phyloP scores from a whole-genome alignment of 139 green algal species.

The Protoeuglena noctilucae region DNA sequence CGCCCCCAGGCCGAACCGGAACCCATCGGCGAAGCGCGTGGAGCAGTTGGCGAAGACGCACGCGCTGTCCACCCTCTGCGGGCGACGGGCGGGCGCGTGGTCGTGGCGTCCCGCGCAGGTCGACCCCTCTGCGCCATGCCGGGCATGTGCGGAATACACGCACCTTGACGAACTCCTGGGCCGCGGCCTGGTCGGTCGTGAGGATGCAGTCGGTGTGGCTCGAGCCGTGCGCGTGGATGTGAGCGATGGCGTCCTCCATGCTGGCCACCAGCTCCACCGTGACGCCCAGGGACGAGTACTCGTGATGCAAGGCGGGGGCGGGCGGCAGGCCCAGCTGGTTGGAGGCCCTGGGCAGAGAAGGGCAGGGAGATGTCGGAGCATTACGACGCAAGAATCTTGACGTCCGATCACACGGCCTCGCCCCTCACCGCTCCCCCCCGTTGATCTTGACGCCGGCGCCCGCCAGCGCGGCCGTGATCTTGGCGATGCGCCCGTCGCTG shows the following conservation, averaged over 20 bases:
- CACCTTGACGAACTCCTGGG: constrained; percentile 82
- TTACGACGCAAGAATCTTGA: constrained; percentile 14
- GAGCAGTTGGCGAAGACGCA: constrained; percentile 91
- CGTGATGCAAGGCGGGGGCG: constrained; percentile 37
- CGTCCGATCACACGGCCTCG: not conserved
- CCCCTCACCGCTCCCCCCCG: not conserved
- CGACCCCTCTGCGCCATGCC: too few species aligned
- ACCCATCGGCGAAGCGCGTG: constrained; percentile 90
- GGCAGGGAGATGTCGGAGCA: too few species aligned
- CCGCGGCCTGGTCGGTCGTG: constrained; percentile 43
- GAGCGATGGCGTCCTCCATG: constrained; percentile 43
- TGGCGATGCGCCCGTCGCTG: not conserved
- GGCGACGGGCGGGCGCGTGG: too few species aligned
- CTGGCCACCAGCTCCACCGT: constrained; percentile 74
- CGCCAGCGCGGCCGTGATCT: constrained; percentile 6
- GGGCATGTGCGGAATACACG: too few species aligned
- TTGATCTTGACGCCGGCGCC: constrained; percentile 19
- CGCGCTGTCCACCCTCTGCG: constrained; percentile 65
- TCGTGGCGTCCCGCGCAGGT: too few species aligned
- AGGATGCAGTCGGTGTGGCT: constrained; percentile 76
- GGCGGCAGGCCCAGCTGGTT: constrained; percentile 6
- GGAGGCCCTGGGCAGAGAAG: too few species aligned
- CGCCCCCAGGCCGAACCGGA: constrained; percentile 82
- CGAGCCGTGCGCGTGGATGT: constrained; percentile 77
- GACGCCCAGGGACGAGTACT: constrained; percentile 70